These are phyloP conservation scores for Kwoniella mangroviensis DNA, from an alignment of 768 basidiomycete species.

Conservation along the genomic window DNA sequence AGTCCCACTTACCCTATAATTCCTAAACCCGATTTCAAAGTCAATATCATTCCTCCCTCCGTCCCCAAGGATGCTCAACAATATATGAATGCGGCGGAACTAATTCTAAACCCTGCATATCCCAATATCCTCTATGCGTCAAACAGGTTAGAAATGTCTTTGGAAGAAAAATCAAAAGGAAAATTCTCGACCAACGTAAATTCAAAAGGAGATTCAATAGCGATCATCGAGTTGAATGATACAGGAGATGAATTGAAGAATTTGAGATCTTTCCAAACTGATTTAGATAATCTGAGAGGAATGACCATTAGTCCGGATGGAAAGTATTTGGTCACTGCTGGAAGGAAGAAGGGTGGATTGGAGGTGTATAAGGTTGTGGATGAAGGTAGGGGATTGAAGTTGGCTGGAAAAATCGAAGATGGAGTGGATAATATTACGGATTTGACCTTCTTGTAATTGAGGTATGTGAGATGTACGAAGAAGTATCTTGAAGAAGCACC, in stretches of 20 bases:
- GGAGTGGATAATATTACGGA: conserved; percentile 41
- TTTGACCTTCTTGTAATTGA: conserved; percentile 37
- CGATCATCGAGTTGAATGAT: conserved; percentile 44
- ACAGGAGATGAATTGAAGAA: conserved; percentile 43
- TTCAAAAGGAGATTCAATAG: conserved; percentile 49
- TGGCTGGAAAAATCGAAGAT: conserved; percentile 49
- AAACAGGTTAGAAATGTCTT: conserved; percentile 51
- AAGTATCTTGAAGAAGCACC: no score
- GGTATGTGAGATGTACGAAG: no score
- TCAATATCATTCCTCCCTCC: conserved; percentile 44
- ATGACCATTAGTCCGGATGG: conserved; percentile 54
- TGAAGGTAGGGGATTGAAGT: conserved; percentile 47
- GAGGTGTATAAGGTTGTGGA: conserved; percentile 50
- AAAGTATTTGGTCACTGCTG: conserved; percentile 50
- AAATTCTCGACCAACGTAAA: conserved; percentile 15
- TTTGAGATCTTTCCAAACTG: conserved; percentile 46
- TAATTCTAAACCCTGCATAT: conserved; percentile 39
- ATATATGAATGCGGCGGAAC: conserved; percentile 50
- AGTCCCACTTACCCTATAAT: conserved; percentile 31
- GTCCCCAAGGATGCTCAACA: conserved; percentile 37
- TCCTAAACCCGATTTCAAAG: conserved; percentile 43
- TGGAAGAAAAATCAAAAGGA: conserved; percentile 39
- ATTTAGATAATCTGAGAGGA: conserved; percentile 48
- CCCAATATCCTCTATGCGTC: conserved; percentile 51
- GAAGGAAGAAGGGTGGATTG: conserved; percentile 51